phyloP scores from a whole-genome alignment of 495 filamentous ascomycete genomes.

The Mytilinidion resinicola region DNA sequence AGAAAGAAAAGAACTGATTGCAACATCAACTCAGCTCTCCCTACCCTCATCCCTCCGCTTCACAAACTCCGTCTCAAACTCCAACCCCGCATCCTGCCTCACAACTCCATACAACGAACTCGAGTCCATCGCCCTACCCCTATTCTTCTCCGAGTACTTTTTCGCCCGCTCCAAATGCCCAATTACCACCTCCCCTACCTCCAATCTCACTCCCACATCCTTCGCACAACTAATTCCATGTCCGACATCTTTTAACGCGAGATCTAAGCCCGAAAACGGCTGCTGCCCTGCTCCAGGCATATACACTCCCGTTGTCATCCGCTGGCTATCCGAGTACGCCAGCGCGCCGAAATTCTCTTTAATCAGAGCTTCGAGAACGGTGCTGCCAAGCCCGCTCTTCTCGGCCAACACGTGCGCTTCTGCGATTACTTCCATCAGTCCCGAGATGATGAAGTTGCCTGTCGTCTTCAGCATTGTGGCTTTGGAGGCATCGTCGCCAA shows the following conservation, averaged over 20 bases:
- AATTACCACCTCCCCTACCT: constrained; percentile 12
- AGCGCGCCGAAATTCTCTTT: constrained; percentile 48
- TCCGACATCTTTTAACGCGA: constrained; percentile 17
- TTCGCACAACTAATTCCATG: constrained; percentile 8
- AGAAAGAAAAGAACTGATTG: no score
- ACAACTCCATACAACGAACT: constrained; percentile 20
- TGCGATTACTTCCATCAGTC: constrained; percentile 32
- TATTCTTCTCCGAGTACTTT: constrained; percentile 3
- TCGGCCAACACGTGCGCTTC: constrained; percentile 53
- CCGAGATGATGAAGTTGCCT: constrained; percentile 12
- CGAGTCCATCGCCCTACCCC: constrained; percentile 11
- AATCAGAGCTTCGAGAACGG: constrained; percentile 46
- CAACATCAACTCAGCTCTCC: no score
- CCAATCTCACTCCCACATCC: background rate
- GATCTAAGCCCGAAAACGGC: constrained; percentile 7
- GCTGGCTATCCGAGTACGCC: constrained; percentile 17
- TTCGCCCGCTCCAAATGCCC: background rate
- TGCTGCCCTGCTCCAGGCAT: constrained; percentile 2
- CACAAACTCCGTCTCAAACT: constrained; percentile 12
- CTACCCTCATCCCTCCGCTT: constrained; percentile 8
- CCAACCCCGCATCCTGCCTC: constrained; percentile 4
- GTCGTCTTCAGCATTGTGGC: constrained; percentile 28
- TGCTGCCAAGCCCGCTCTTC: constrained; percentile 47
- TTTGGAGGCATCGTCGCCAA: constrained; percentile 30
- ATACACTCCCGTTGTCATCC: constrained; percentile 13